phyloP scores from a whole-genome alignment of 2,329 filamentous ascomycete species.

The Phymatotrichopsis omnivora region DNA sequence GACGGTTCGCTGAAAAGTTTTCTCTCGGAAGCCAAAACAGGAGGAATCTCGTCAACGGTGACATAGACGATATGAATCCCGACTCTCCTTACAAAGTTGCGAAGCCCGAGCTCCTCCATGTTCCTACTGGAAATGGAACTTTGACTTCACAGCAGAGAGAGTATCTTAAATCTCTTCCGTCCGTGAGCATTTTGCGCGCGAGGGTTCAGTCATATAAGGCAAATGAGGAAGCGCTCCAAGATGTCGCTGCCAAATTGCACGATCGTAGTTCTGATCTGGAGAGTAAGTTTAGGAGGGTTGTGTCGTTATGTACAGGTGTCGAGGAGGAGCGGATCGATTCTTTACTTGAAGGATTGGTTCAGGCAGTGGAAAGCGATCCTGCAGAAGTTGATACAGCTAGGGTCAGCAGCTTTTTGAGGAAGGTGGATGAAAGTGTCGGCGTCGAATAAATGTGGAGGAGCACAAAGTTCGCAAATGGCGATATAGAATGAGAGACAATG shows the following conservation, averaged over 20 bases:
- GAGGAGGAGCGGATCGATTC: slow-evolving; percentile 69
- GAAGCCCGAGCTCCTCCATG: slow-evolving; percentile 15
- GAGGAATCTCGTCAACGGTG: slow-evolving; percentile 42
- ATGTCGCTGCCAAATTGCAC: slow-evolving; percentile 60
- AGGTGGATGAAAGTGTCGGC: slow-evolving; percentile 53
- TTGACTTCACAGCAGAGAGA: slow-evolving; percentile 30
- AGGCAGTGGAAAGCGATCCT: slow-evolving; percentile 81
- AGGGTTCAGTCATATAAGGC: slow-evolving; percentile 59
- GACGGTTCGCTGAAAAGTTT: slow-evolving; percentile 41
- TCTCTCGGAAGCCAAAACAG: too few species aligned
- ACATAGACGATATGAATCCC: slow-evolving; percentile 43
- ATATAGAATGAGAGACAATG: too few species aligned
- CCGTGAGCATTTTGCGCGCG: slow-evolving; percentile 52
- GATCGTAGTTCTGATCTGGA: slow-evolving; percentile 75
- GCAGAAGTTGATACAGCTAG: slow-evolving; percentile 64
- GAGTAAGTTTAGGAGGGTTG: slow-evolving; percentile 76
- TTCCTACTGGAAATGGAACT: slow-evolving; percentile 8
- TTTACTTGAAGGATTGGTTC: slow-evolving; percentile 65
- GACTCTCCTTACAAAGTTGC: slow-evolving; percentile 33
- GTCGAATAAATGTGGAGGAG: not conserved
- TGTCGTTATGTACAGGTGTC: slow-evolving; percentile 74
- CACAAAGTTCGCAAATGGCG: too few species aligned
- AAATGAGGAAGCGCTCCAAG: slow-evolving; percentile 57
- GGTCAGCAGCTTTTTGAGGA: slow-evolving; percentile 67
- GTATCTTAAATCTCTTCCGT: slow-evolving; percentile 46